Evolutionary conservation across 2,329 filamentous ascomycete genomes (phyloP), one percentile per base, ranked within the genome.

Genomic region (Fusarium miscanthi): DNA sequence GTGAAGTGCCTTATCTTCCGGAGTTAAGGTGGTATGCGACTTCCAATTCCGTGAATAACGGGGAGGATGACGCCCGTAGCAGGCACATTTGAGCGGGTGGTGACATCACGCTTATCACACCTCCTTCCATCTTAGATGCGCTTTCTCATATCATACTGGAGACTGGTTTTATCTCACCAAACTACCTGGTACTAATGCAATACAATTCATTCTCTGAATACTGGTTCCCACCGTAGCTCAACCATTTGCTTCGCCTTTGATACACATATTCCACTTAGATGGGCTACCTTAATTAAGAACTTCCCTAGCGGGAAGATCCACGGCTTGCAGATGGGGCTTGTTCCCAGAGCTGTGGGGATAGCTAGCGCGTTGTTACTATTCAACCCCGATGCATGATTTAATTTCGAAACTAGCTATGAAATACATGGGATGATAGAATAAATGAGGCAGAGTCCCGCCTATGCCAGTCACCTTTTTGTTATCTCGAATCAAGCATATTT

Each of bases 81-180:
- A 69, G 46, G 45, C 35, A 30, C 33, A 42, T 40, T 45, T 27
- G 41, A 37, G 27, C 35, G 49, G 61, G 30, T 46, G 52, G 57
- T 72, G 70, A 72, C 65, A 72, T 72, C 65, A 72, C 70, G 43
- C 56, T 67, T 59, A 53, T 45, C 63, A 64, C 38, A 52, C 45
- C n/a, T 33, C 43, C 30, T 7, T 19, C 40, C n/a, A 6, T n/a
- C 31, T 33, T 37, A 13, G 31, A 35, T 33, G 5, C 25, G 23
- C 5, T n/a, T 37, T 37, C 27, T 40, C 11, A 37, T 46, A 38
- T 45, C 25, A 33, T 25, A 41, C 19, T 41, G 25, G 40, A 38
- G 11, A 30, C 33, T 38, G 23, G 14, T 23, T 35, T 23, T 21
- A n/a, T 40, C 37, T 49, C n/a, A 21, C 25, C 21, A 42, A 25